Evolutionary conservation across 2,329 filamentous ascomycete species (phyloP).

Genomic region (Rhinocladiella similis): DNA sequence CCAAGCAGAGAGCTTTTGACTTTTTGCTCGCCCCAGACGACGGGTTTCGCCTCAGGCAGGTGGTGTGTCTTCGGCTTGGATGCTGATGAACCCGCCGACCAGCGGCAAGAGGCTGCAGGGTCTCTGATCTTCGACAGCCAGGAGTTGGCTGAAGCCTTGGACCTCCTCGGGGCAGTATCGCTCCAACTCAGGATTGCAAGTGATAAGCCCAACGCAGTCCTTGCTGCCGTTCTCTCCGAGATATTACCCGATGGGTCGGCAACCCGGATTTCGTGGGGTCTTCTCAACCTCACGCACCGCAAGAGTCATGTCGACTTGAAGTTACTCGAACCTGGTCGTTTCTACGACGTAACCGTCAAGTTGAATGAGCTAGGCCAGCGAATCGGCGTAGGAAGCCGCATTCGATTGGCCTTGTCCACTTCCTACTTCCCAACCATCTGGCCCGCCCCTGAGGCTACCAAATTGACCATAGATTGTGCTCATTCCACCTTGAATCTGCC

Average conservation of each 20-base stretch:
- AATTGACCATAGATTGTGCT: slow-evolving; percentile 14
- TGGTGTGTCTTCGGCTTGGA: slow-evolving; percentile 18
- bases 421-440: slow-evolving; percentile 15
- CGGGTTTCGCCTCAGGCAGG: slow-evolving; percentile 12
- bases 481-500: slow-evolving; percentile 8
- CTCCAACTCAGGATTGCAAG: slow-evolving; percentile 9
- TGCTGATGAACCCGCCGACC: slow-evolving; percentile 11
- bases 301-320: slow-evolving; percentile 4
- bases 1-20: slow-evolving; percentile 3
- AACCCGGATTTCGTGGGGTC: slow-evolving; percentile 10
- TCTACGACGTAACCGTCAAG: slow-evolving; percentile 8
- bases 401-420: slow-evolving; percentile 13
- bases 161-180: slow-evolving; percentile 6
- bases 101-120: slow-evolving; percentile 14
- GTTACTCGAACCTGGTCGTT: slow-evolving; percentile 6
- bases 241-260: slow-evolving; percentile 12
- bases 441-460: slow-evolving; percentile 13
- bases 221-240: slow-evolving; percentile 14
- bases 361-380: slow-evolving; percentile 14
- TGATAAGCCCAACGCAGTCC: slow-evolving; percentile 14
- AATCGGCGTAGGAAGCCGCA: slow-evolving; percentile 10
- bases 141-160: background rate
- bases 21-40: slow-evolving; percentile 14
- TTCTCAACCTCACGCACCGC: slow-evolving; percentile 14
- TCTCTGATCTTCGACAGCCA: slow-evolving; percentile 11